phyloP scores from a whole-genome alignment of 495 filamentous ascomycete species.

The Xylaria grammica region DNA sequence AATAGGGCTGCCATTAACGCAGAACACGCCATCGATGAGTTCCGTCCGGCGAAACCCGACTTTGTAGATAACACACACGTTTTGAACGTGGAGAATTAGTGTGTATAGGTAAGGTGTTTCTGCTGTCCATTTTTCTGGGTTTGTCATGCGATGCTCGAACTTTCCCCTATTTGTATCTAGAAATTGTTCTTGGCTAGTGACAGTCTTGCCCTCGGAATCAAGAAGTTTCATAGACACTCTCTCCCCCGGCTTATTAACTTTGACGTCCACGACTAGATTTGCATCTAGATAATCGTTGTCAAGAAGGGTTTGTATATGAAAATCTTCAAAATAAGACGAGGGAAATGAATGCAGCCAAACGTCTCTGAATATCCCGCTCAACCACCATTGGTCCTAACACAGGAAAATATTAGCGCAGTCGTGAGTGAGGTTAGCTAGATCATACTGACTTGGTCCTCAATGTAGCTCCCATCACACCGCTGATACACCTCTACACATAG shows the following conservation, averaged over 20 bases:
- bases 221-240: slow-evolving; percentile 41
- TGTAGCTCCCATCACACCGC: slow-evolving; percentile 68
- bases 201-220: slow-evolving; percentile 35
- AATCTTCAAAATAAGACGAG: slow-evolving; percentile 60
- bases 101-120: slow-evolving; percentile 69
- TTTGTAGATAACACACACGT: slow-evolving; percentile 51
- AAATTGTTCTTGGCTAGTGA: slow-evolving; percentile 28
- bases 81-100: slow-evolving; percentile 46
- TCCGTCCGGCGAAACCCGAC: slow-evolving; percentile 67
- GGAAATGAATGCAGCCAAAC: slow-evolving; percentile 70
- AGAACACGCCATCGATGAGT: slow-evolving; percentile 60
- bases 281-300: slow-evolving; percentile 63
- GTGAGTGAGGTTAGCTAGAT: neutral
- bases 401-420: slow-evolving; percentile 16
- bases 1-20: slow-evolving; percentile 65
- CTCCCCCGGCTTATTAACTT: slow-evolving; percentile 36
- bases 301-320: slow-evolving; percentile 60
- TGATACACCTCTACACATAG: slow-evolving; percentile 71
- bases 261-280: slow-evolving; percentile 54
- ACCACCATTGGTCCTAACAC: slow-evolving; percentile 58
- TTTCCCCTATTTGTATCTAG: slow-evolving; percentile 15
- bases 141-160: slow-evolving; percentile 42
- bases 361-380: slow-evolving; percentile 72
- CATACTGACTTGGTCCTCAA: slow-evolving; percentile 63
- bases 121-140: slow-evolving; percentile 70